Conservation (phyloP, 768 basidiomycete genomes). For the Termitomyces sp. region DNA sequence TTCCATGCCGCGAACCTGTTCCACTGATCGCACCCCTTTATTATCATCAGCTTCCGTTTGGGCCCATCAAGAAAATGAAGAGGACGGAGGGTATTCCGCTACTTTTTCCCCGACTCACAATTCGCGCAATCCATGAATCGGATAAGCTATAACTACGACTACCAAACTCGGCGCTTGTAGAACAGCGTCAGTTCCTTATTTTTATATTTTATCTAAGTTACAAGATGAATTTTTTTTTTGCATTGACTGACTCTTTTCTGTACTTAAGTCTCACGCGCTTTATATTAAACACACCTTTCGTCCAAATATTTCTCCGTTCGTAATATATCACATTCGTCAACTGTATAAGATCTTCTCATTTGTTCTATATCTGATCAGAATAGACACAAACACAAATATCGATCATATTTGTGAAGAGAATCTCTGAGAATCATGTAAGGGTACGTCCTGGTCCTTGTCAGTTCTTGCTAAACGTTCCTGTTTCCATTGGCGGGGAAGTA, state of each 20-base stretch:
- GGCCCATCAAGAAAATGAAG: conserved; percentile 25
- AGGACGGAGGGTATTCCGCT: conserved; percentile 17
- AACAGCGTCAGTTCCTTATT: background rate
- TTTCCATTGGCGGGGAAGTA: conserved; percentile 41
- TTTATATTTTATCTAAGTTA: background rate
- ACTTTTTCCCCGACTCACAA: conserved; percentile 19
- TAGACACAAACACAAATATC: background rate
- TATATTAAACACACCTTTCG: conserved; percentile 15
- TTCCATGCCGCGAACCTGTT: conserved; percentile 23
- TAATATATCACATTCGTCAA: conserved; percentile 1
- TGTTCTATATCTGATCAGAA: conserved; percentile 12
- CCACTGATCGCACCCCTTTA: conserved; percentile 9
- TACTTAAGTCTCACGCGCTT: conserved; percentile 1
- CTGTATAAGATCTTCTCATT: conserved; percentile 6
- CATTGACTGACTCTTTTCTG: background rate
- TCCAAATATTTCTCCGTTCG: conserved; percentile 11
- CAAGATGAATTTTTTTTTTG: conserved; percentile 1
- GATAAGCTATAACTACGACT: conserved; percentile 4
- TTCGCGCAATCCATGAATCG: conserved; percentile 19
- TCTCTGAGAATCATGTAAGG: conserved; percentile 1
- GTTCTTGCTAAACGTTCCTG: conserved; percentile 29
- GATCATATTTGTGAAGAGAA: background rate
- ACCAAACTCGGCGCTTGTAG: background rate
- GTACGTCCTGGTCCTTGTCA: conserved; percentile 13
- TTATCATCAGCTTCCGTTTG: conserved; percentile 10